These are phyloP conservation scores for Symbiodinium natans DNA, from an alignment of 73 alveolate genomes.

Conservation along the genomic window DNA sequence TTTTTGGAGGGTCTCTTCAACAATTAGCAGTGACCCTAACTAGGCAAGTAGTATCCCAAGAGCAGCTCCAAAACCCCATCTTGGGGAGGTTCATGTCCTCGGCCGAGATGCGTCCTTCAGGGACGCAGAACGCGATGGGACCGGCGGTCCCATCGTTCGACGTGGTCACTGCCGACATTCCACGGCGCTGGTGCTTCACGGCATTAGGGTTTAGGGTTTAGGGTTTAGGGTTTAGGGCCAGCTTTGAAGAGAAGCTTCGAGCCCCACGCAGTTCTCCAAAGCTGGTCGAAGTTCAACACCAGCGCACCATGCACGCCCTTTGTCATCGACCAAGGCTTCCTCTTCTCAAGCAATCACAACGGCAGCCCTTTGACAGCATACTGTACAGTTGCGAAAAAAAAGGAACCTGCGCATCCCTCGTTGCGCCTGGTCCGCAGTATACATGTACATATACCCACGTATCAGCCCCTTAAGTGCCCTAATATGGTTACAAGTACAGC, in stretches of 20 bases:
- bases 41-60: too few species aligned
- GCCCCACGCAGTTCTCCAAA: not conserved
- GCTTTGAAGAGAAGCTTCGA: not conserved
- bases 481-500: too few species aligned
- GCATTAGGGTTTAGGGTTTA: not conserved
- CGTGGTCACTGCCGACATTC: not conserved
- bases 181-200: not conserved
- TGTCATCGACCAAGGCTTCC: not conserved
- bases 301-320: not conserved
- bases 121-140: conserved; percentile 12
- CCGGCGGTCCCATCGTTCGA: conserved; percentile 8
- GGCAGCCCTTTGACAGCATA: too few species aligned
- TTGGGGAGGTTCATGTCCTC: not conserved
- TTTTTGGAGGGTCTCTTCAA: too few species aligned
- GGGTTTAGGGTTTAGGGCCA: not conserved
- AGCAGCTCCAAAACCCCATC: too few species aligned
- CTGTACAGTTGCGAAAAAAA: too few species aligned
- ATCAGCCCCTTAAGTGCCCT: too few species aligned
- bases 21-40: too few species aligned
- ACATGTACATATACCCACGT: too few species aligned
- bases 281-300: conserved; percentile 20
- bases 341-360: not conserved
- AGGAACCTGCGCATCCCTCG: not conserved
- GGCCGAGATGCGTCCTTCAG: not conserved
- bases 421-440: not conserved